These are phyloP conservation scores for Citrullus amarus DNA, from an alignment of 306 rosid species.

Conservation along the genomic window DNA sequence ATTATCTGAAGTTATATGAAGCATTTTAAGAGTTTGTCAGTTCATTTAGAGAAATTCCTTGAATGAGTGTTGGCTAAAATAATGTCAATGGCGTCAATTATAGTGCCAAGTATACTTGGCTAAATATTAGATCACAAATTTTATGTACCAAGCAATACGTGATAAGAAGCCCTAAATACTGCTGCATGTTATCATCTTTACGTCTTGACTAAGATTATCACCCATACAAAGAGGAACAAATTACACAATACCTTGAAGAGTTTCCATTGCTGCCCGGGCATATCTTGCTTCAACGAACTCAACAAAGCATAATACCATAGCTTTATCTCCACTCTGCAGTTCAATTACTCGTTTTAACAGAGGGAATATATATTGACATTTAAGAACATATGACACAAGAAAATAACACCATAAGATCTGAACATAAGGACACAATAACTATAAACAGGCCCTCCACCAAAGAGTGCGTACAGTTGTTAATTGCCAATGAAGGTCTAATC, in stretches of 20 bases:
- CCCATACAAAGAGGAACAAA: not conserved
- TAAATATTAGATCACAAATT: not conserved
- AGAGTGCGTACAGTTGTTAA: not conserved
- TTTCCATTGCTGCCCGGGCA: constrained; percentile 63
- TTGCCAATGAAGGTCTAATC: not conserved
- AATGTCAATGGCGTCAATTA: not conserved
- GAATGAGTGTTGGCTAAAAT: not conserved
- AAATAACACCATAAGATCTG: not conserved
- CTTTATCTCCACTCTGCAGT: constrained; percentile 70
- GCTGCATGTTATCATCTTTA: not conserved
- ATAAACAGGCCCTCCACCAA: not conserved
- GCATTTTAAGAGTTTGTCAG: not conserved
- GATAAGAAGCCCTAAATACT: not conserved
- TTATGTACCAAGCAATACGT: not conserved
- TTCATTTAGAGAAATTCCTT: not conserved
- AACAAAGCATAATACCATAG: constrained; percentile 61
- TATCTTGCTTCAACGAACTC: constrained; percentile 46
- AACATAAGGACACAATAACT: not conserved
- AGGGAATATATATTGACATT: constrained; percentile 4
- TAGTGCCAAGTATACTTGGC: too few relatives aligned
- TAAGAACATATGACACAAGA: not conserved
- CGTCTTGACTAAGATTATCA: not conserved
- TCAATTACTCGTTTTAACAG: constrained; percentile 12
- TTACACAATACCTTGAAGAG: constrained; percentile 40
- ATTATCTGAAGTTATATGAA: not conserved